Evolutionary conservation across 495 filamentous ascomycete genomes (phyloP), one percentile per base, ranked within the genome.

Genomic region (Tuber aestivum): DNA sequence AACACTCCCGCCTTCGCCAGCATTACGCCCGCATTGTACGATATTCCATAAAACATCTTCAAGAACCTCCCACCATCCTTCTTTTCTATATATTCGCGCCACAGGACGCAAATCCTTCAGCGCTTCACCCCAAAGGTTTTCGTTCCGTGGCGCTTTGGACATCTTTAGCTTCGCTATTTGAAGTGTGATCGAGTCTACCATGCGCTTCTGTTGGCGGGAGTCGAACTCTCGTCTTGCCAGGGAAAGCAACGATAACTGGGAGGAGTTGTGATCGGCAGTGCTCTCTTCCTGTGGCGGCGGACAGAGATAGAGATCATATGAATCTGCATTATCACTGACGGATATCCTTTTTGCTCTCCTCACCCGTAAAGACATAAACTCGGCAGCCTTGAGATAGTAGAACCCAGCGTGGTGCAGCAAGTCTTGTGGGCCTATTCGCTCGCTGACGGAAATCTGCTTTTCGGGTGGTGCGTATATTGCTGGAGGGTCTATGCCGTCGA

Each of bases 261-360:
- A 32, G 8, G 38, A 38, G 2, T 21, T 41, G 21, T 83, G 81
- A 21, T 80, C 79, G 16, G 69, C 9, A 3, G 40, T 44, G 1
- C 35, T 23, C 83, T 97, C 94, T 71, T 91, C 84, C 76, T 93
- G 87, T 1, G 94, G 91, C 41, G 92, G 89, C 0, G 91, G 91
- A 40, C 91, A 94, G 80, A 97, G 89, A 83, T 97, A 97, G 16
- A 89, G 92, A 82, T 97, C 94, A 82, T 96, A 95, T 2, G 88
- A 86, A 76, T 90, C 90, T 20, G 89, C 88, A 71, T 91, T 89
- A 82, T 97, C 94, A 74, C 93, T 92, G 71, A 90, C 87, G 37
- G 93, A 89, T 70, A 97, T 94, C 18, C 88, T 85, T 69, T 87
- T 83, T 0, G 93, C 94, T 70, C 91, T 84, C 5, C 72, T 83